Conservation (phyloP, 495 filamentous ascomycete genomes). For the Entonaema liquescens region DNA sequence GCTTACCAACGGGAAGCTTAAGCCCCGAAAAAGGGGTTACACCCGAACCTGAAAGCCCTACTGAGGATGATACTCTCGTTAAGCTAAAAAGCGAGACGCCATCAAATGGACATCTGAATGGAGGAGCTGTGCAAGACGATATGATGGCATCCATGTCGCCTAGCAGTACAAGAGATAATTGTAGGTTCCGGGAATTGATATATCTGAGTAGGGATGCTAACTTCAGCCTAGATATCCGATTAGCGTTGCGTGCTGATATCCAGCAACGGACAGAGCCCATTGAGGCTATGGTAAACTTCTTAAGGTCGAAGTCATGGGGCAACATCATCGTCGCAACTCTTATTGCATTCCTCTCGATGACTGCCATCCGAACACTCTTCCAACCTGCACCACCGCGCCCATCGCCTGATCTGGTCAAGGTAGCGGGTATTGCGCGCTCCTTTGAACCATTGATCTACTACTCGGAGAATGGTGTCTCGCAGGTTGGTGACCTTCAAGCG, state of each 20-base stretch:
- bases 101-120: slow-evolving; percentile 4
- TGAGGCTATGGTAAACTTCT: slow-evolving; percentile 71
- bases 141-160: slow-evolving; percentile 44
- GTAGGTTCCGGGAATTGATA: slow-evolving; percentile 35
- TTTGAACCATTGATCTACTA: slow-evolving; percentile 94
- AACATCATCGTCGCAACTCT: slow-evolving; percentile 66
- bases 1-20: slow-evolving; percentile 60
- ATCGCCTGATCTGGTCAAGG: slow-evolving; percentile 88
- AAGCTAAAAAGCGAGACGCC: slow-evolving; percentile 46
- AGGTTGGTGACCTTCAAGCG: slow-evolving; percentile 85
- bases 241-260: slow-evolving; percentile 84
- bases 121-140: slow-evolving; percentile 20
- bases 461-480: slow-evolving; percentile 84
- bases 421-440: slow-evolving; percentile 83
- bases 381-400: slow-evolving; percentile 71
- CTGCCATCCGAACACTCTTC: slow-evolving; percentile 70
- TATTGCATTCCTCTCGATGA: slow-evolving; percentile 65
- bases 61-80: slow-evolving; percentile 44
- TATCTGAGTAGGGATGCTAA: slow-evolving; percentile 25
- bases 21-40: slow-evolving; percentile 60
- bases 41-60: slow-evolving; percentile 54
- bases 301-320: slow-evolving; percentile 73
- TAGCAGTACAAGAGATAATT: slow-evolving; percentile 46
- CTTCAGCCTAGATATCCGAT: slow-evolving; percentile 75
- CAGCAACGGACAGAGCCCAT: slow-evolving; percentile 87